Conservation (phyloP, 1,139 yeast genomes). For the Geotrichum phurueaensis region DNA sequence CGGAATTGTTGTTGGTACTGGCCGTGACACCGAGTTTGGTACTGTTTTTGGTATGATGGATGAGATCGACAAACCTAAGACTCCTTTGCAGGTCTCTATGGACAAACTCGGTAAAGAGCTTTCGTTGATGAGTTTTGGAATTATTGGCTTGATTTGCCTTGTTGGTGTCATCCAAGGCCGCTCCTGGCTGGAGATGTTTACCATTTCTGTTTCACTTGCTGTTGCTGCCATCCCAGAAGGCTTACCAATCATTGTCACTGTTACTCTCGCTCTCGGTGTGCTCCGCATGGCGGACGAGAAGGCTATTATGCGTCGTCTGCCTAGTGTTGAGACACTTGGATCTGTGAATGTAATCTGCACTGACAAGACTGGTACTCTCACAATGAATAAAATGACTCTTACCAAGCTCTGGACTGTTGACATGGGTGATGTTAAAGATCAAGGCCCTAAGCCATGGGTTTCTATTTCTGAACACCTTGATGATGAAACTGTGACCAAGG, state of each 20-base stretch:
- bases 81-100: conserved; percentile 92
- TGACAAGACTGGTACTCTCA: conserved; percentile 93
- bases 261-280: conserved; percentile 90
- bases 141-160: conserved; percentile 80
- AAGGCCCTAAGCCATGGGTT: conserved; percentile 23
- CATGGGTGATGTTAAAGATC: conserved; percentile 45
- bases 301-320: conserved; percentile 88
- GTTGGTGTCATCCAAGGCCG: conserved; percentile 87
- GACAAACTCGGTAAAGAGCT: conserved; percentile 88
- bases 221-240: conserved; percentile 99
- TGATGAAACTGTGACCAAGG: conserved; percentile 16
- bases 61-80: conserved; percentile 88
- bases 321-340: conserved; percentile 93
- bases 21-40: conserved; percentile 84
- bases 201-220: conserved; percentile 89
- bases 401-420: conserved; percentile 79
- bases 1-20: conserved; percentile 91
- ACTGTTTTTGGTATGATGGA: conserved; percentile 88
- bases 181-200: conserved; percentile 94
- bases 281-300: conserved; percentile 89
- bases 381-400: conserved; percentile 92
- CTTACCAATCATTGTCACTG: conserved; percentile 92
- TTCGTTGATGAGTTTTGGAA: conserved; percentile 70
- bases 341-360: conserved; percentile 92
- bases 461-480: conserved; percentile 19